phyloP scores from a whole-genome alignment of 129 eudicot genomes.

The Chrysanthemum seticuspe region DNA sequence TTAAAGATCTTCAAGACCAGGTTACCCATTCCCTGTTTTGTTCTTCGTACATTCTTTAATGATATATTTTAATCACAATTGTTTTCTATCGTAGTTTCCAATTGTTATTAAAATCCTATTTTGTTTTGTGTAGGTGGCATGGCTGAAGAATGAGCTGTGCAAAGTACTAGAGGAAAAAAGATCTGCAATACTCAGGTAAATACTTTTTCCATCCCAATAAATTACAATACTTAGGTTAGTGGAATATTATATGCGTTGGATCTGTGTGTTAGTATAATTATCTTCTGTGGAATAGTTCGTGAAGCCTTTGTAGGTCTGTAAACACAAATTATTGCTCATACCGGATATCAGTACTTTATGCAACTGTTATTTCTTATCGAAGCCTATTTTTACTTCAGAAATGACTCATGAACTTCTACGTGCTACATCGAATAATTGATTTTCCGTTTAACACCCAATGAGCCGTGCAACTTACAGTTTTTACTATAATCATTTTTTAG shows the following conservation, averaged over 20 bases:
- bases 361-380: slow-evolving; percentile 1
- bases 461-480: slow-evolving; percentile 1
- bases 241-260: background rate
- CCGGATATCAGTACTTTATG: background rate
- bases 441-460: slow-evolving; percentile 1
- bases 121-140: slow-evolving; percentile 60
- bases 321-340: background rate
- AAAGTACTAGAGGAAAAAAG: slow-evolving; percentile 87
- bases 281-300: background rate
- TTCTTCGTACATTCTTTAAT: background rate
- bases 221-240: no score
- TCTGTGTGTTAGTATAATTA: background rate
- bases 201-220: background rate
- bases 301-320: background rate
- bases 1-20: slow-evolving; percentile 91
- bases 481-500: background rate
- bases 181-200: slow-evolving; percentile 80
- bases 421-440: background rate
- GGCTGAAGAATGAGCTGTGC: slow-evolving; percentile 87
- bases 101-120: background rate
- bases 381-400: background rate
- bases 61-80: background rate
- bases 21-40: slow-evolving; percentile 24
- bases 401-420: background rate
- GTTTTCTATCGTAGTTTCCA: no score